Evolutionary conservation across 495 filamentous ascomycete genomes (phyloP).

Genomic region (Penicillium daleae): DNA sequence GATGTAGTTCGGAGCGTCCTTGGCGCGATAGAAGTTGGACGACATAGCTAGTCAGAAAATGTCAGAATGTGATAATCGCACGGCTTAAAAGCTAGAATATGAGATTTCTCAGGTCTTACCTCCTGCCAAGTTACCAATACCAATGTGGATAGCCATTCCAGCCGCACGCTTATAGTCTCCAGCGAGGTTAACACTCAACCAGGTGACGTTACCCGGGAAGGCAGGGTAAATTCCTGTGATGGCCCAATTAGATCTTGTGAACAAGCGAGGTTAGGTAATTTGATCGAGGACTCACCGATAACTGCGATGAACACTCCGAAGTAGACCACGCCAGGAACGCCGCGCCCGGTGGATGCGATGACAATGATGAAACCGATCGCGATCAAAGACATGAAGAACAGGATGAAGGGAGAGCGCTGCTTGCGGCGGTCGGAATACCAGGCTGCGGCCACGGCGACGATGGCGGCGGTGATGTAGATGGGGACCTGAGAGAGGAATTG

Average conservation of each 20-base stretch:
- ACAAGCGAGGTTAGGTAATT: slow-evolving; percentile 32
- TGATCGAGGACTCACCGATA: slow-evolving; percentile 59
- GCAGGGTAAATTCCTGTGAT: slow-evolving; percentile 44
- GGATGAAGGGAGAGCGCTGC: slow-evolving; percentile 64
- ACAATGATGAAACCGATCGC: slow-evolving; percentile 68
- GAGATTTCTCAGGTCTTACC: slow-evolving; percentile 25
- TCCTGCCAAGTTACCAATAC: slow-evolving; percentile 72
- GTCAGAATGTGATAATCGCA: slow-evolving; percentile 11
- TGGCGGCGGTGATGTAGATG: slow-evolving; percentile 64
- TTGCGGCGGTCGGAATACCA: slow-evolving; percentile 63
- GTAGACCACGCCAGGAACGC: slow-evolving; percentile 68
- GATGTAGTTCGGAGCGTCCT: slow-evolving; percentile 65
- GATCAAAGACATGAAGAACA: slow-evolving; percentile 63
- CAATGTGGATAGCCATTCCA: slow-evolving; percentile 78
- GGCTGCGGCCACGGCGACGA: slow-evolving; percentile 60
- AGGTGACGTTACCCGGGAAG: slow-evolving; percentile 68
- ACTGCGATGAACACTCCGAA: slow-evolving; percentile 74
- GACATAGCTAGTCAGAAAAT: slow-evolving; percentile 59
- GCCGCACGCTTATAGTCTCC: slow-evolving; percentile 72
- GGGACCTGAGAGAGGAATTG: slow-evolving; percentile 44
- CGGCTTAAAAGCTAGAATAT: not conserved
- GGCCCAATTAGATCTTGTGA: not conserved
- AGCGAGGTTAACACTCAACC: slow-evolving; percentile 72
- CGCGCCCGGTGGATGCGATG: slow-evolving; percentile 42
- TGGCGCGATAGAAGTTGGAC: slow-evolving; percentile 73